A percentile compares a stretch with the other conserved stretches of the same genome.
phyloP scores from a whole-genome alignment of 2,329 filamentous ascomycete genomes.

The Colletotrichum sp. region DNA sequence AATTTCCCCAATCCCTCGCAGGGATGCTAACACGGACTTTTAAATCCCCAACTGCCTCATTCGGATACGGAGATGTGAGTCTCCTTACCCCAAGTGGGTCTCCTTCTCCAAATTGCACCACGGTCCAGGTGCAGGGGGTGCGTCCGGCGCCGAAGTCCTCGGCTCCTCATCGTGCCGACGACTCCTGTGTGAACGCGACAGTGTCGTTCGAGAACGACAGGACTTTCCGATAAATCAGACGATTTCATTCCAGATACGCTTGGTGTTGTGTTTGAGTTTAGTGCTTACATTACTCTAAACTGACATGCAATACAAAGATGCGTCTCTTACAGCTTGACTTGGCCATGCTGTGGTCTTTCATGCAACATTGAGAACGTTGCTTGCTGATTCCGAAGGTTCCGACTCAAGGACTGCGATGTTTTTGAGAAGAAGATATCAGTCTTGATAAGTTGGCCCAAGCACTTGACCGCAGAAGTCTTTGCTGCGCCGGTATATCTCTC shows the following conservation, averaged over 20 bases:
- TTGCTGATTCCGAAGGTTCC: neutral
- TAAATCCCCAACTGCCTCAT: neutral
- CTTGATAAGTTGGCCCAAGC: fast-evolving
- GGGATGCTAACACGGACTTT: neutral
- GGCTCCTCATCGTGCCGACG: neutral
- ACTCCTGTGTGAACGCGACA: neutral
- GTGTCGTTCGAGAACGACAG: neutral
- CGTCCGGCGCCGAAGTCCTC: neutral
- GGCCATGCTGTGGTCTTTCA: neutral
- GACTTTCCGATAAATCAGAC: neutral
- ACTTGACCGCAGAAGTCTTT: neutral
- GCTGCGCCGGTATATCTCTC: neutral
- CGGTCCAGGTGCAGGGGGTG: neutral
- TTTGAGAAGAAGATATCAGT: neutral
- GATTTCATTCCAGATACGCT: too few relatives aligned
- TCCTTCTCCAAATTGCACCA: neutral
- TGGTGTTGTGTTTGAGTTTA: too few relatives aligned
- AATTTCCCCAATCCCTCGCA: neutral
- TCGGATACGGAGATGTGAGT: neutral
- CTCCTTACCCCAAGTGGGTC: neutral
- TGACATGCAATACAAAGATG: neutral
- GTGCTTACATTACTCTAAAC: fast-evolving
- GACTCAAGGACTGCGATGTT: neutral
- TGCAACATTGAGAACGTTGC: neutral
- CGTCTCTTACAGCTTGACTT: neutral